Conservation (phyloP, 495 filamentous ascomycete species). For the Talaromyces trachyspermus region DNA sequence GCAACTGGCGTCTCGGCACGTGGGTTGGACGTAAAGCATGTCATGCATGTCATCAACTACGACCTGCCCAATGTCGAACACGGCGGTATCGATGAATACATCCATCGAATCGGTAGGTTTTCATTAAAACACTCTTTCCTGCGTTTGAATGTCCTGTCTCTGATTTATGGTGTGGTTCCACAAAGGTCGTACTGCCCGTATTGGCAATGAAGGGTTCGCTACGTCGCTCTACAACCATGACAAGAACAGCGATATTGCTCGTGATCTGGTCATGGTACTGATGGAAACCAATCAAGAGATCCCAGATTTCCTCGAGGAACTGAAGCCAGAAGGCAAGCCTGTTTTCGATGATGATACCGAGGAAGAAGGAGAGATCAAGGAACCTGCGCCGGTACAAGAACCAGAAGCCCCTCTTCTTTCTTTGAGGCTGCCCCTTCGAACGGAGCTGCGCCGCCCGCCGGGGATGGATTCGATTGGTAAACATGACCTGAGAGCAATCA, state of each 20-base stretch:
- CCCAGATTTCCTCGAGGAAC: constrained; percentile 71
- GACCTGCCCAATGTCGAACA: constrained; percentile 62
- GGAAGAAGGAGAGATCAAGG: constrained; percentile 37
- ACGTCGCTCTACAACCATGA: constrained; percentile 80
- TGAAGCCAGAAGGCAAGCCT: constrained; percentile 43
- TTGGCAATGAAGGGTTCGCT: constrained; percentile 79
- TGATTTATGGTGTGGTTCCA: no score
- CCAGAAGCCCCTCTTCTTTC: background rate
- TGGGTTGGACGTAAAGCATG: constrained; percentile 81
- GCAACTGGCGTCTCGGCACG: constrained; percentile 80
- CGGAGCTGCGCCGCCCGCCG: background rate
- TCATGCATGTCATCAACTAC: constrained; percentile 89
- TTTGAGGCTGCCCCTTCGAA: background rate
- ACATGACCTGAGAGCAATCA: no score
- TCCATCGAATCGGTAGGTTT: constrained; percentile 79
- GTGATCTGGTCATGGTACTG: constrained; percentile 66
- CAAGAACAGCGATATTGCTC: constrained; percentile 58
- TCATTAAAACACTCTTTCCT: no score
- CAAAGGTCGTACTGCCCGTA: constrained; percentile 83
- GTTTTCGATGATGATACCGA: constrained; percentile 58
- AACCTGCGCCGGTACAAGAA: background rate
- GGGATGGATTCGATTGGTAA: background rate
- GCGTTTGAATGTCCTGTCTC: no score
- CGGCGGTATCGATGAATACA: constrained; percentile 91
- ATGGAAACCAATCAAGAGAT: constrained; percentile 69